phyloP scores from a whole-genome alignment of 2,329 filamentous ascomycete genomes.

The Fusarium austroafricanum region DNA sequence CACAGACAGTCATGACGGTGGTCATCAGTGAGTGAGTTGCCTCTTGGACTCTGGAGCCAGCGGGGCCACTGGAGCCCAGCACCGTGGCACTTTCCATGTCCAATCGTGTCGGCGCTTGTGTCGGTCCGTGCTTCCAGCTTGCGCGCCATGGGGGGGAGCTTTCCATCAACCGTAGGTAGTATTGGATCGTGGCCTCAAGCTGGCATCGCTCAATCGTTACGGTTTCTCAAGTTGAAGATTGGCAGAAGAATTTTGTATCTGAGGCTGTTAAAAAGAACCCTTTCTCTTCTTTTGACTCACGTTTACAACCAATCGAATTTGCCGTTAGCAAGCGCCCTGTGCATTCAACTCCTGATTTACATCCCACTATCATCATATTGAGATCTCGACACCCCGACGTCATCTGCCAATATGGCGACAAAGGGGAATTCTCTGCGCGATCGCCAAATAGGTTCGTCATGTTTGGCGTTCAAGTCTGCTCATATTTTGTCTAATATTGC shows the following conservation, averaged over 20 bases:
- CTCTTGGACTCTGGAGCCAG: constrained; percentile 30
- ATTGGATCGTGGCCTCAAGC: constrained; percentile 47
- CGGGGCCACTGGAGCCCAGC: constrained; percentile 1
- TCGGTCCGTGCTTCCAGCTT: constrained; percentile 46
- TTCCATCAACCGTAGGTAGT: constrained; percentile 24
- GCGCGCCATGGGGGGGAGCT: constrained; percentile 42
- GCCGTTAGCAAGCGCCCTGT: constrained; percentile 6
- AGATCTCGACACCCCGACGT: constrained; percentile 35
- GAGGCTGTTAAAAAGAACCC: not conserved
- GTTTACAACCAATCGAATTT: not conserved
- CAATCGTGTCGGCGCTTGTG: constrained; percentile 44
- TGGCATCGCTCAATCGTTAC: constrained; percentile 36
- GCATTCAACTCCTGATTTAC: constrained; percentile 29
- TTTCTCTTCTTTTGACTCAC: not conserved
- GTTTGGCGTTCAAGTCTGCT: not conserved
- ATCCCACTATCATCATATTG: constrained; percentile 42
- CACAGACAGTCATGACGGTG: constrained; percentile 24
- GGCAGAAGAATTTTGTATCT: constrained; percentile 1
- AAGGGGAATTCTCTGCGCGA: constrained; percentile 61
- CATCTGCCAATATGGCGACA: constrained; percentile 56
- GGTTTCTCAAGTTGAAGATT: constrained; percentile 13
- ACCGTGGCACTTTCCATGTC: constrained; percentile 24
- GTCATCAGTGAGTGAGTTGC: not conserved
- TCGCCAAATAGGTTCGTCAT: constrained; percentile 60
- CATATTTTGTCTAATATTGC: constrained; percentile 9